Evolutionary conservation across 129 eudicot species (phyloP).

Genomic region (Lonicera japonica): DNA sequence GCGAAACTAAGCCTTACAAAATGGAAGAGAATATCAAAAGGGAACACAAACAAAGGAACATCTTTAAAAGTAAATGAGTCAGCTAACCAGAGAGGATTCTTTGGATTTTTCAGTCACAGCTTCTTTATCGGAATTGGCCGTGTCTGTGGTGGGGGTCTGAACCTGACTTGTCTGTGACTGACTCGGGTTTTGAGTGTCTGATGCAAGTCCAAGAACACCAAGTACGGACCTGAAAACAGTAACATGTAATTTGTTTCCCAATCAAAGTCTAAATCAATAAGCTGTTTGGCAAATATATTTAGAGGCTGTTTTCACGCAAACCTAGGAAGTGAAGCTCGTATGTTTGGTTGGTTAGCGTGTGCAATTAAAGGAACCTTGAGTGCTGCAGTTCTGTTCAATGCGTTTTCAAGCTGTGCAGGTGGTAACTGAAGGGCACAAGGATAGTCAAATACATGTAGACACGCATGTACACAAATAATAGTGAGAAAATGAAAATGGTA

Average conservation of each 20-base stretch:
- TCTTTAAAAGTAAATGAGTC: neutral
- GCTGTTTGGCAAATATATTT: slow-evolving; percentile 1
- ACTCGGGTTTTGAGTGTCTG: slow-evolving; percentile 46
- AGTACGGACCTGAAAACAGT: slow-evolving; percentile 47
- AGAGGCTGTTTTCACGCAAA: slow-evolving; percentile 13
- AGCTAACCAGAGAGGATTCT: slow-evolving; percentile 44
- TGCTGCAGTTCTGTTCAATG: slow-evolving; percentile 60
- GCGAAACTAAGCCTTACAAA: too few relatives aligned
- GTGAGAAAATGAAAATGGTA: too few relatives aligned
- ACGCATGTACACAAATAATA: too few relatives aligned
- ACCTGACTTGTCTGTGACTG: slow-evolving; percentile 39
- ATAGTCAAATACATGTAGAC: neutral
- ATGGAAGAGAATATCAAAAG: slow-evolving; percentile 6
- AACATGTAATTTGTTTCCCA: neutral
- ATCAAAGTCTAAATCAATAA: neutral
- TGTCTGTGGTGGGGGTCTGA: slow-evolving; percentile 32
- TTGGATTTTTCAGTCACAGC: slow-evolving; percentile 45
- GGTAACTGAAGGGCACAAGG: slow-evolving; percentile 56
- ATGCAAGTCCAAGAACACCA: slow-evolving; percentile 66
- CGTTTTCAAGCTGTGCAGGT: slow-evolving; percentile 81
- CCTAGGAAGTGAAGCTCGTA: slow-evolving; percentile 89
- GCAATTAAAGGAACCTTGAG: slow-evolving; percentile 77
- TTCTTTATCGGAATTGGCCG: slow-evolving; percentile 45
- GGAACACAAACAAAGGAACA: neutral
- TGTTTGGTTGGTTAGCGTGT: slow-evolving; percentile 69